Percentiles rank a stretch among this genome's conserved stretches.
These are phyloP conservation scores for Rickenella mellea DNA, from an alignment of 768 basidiomycete genomes.

Conservation along the genomic window DNA sequence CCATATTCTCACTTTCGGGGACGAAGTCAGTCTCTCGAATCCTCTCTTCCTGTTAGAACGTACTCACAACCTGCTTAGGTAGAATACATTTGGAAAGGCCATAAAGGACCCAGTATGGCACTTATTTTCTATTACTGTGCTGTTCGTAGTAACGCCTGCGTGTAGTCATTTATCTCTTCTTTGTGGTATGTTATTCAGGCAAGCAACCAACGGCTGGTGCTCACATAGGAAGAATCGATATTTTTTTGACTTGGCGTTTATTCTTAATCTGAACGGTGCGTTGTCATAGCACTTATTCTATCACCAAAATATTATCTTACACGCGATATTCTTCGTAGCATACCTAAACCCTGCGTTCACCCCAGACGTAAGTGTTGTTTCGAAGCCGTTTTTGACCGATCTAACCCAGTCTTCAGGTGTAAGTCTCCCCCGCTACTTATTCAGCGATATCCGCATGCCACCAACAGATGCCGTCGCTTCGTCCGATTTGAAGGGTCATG, in stretches of 20 bases:
- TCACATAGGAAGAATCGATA: conserved; percentile 47
- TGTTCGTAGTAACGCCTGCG: not conserved
- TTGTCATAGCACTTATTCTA: conserved; percentile 2
- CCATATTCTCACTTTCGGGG: not conserved
- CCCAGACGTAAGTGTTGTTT: conserved; percentile 7
- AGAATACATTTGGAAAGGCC: not conserved
- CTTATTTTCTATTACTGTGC: not conserved
- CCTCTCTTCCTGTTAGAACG: too few species aligned
- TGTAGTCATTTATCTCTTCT: not conserved
- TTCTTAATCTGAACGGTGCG: conserved; percentile 36
- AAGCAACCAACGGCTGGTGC: not conserved
- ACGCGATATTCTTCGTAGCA: conserved; percentile 5
- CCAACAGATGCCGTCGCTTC: conserved; percentile 20
- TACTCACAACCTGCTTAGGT: too few species aligned
- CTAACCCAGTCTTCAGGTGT: too few species aligned
- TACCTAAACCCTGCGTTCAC: conserved; percentile 15
- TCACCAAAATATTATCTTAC: not conserved
- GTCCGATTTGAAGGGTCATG: conserved; percentile 28
- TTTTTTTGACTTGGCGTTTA: conserved; percentile 52
- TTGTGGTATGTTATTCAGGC: not conserved
- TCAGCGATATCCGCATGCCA: not conserved
- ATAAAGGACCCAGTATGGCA: not conserved
- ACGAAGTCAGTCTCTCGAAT: too few species aligned
- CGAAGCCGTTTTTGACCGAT: not conserved
- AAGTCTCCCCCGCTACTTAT: not conserved